Evolutionary conservation across 495 filamentous ascomycete genomes (phyloP), one percentile per base, ranked within the genome.

Genomic region (Penicillium cosmopolitanum): DNA sequence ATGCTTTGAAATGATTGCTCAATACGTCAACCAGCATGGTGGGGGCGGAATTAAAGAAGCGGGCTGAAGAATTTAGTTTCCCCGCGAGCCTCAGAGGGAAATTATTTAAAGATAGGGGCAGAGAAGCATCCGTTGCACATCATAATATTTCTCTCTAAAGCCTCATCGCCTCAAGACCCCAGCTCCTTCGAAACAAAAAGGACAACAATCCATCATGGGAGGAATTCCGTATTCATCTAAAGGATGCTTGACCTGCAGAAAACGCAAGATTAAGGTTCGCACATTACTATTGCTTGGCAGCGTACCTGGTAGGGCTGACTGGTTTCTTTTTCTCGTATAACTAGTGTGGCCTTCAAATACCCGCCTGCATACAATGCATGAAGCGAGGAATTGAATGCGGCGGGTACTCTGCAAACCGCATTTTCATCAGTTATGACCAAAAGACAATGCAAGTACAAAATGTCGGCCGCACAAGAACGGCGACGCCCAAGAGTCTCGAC

Each of bases 211-310:
- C 15, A 44, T 6, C 5, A 44, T 44, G 42, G 42, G 42, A 19
- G 42, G 42, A 21, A n/a, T n/a, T 18, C 42, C 42, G 7, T 44
- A 44, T 19, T 44, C 42, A 16, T 44, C 42, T n/a, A 44, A 44
- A 13, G 42, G 42, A 44, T 44, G 42, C 42, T 44, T 44, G 42
- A 44, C 42, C 42, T 44, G 42, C 42, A 44, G 42, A 44, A 44
- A 18, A 10, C 42, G 42, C 15, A 44, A 44, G n/a, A 44, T 44
- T 44, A 44, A 44, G n/a, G 42, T 44, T 19, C 13, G 42, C n/a
- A 44, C 5, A 6, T 7, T 19, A n/a, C 42, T 18, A 44, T 44
- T 6, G 4, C 42, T 44, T 44, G 42, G 16, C 42, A 44, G 42
- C 4, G n/a, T 40, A 12, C 42, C 42, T 44, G 8, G 16, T 44